A percentile compares a stretch with the other conserved stretches of the same genome.
phyloP scores from a whole-genome alignment of 331 rosid genomes.

The Cydonia oblonga region DNA sequence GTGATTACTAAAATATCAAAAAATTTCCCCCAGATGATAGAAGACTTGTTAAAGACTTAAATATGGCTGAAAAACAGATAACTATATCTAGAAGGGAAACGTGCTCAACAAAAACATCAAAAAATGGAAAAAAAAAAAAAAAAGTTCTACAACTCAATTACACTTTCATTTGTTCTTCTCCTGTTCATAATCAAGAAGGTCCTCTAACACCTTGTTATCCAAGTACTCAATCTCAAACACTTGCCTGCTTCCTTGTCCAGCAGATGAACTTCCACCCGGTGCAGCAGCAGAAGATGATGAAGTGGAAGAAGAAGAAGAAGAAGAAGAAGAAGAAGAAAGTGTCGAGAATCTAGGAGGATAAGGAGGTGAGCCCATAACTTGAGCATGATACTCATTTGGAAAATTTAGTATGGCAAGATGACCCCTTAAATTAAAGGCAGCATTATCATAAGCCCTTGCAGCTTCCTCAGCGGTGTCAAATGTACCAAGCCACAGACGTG shows the following conservation, averaged over 20 bases:
- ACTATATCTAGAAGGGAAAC: too few species aligned
- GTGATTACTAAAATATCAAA: too few species aligned
- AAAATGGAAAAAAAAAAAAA: background rate
- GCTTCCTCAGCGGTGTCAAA: slow-evolving; percentile 91
- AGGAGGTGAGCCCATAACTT: slow-evolving; percentile 57
- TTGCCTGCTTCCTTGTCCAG: slow-evolving; percentile 17
- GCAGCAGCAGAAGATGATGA: background rate
- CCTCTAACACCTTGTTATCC: slow-evolving; percentile 70
- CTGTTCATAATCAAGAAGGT: slow-evolving; percentile 59
- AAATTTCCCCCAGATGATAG: too few species aligned
- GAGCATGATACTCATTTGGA: slow-evolving; percentile 70
- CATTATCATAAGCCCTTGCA: slow-evolving; percentile 79
- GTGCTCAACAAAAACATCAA: background rate
- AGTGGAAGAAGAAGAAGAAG: background rate
- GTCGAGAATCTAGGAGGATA: slow-evolving; percentile 36
- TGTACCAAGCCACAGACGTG: slow-evolving; percentile 81
- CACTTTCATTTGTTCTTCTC: slow-evolving; percentile 24
- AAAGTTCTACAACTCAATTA: background rate
- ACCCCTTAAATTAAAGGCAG: slow-evolving; percentile 70
- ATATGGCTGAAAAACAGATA: too few species aligned
- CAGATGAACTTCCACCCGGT: slow-evolving; percentile 19
- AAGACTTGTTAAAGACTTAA: too few species aligned
- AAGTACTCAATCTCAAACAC: slow-evolving; percentile 66
- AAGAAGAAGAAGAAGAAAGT: background rate
- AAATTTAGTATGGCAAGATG: slow-evolving; percentile 82